Conservation (phyloP, 768 basidiomycete genomes). For the Kwoniella newhampshirensis region DNA sequence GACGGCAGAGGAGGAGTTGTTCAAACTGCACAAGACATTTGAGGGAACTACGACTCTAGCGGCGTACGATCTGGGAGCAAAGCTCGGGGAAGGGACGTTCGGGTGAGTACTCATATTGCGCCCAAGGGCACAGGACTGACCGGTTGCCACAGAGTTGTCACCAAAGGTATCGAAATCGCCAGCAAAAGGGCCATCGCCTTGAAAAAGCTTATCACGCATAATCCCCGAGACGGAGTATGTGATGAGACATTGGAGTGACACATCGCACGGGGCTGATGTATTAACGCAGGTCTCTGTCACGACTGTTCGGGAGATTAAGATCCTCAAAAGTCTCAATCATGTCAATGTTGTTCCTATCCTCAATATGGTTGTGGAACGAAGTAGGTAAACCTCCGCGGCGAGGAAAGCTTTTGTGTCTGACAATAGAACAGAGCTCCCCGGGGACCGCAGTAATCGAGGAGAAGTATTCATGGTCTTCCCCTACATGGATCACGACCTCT, state of each 20-base stretch:
- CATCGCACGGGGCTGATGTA: background rate
- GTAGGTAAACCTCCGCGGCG: slow-evolving; percentile 25
- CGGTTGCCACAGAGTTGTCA: slow-evolving; percentile 65
- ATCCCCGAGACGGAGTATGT: slow-evolving; percentile 86
- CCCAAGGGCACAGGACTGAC: background rate
- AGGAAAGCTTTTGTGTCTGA: slow-evolving; percentile 1
- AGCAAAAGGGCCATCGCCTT: slow-evolving; percentile 72
- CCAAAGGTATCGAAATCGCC: slow-evolving; percentile 71
- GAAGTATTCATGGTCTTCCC: slow-evolving; percentile 99
- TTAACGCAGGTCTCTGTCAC: slow-evolving; percentile 79
- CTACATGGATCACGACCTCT: slow-evolving; percentile 99
- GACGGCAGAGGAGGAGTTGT: slow-evolving; percentile 32
- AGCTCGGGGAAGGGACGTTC: slow-evolving; percentile 95
- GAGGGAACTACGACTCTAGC: slow-evolving; percentile 57
- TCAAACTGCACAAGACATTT: slow-evolving; percentile 30
- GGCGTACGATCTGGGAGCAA: slow-evolving; percentile 78
- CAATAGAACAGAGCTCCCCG: slow-evolving; percentile 21
- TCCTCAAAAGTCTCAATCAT: slow-evolving; percentile 84
- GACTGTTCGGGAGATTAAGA: slow-evolving; percentile 93
- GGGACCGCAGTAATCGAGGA: slow-evolving; percentile 29
- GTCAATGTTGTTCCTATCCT: slow-evolving; percentile 79
- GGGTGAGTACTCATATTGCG: slow-evolving; percentile 62
- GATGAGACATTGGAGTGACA: background rate
- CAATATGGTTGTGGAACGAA: slow-evolving; percentile 79
- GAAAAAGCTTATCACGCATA: slow-evolving; percentile 94